Evolutionary conservation across 768 basidiomycete species (phyloP), one percentile per base, ranked within the genome.

Genomic region (Neoboletus magnificus): DNA sequence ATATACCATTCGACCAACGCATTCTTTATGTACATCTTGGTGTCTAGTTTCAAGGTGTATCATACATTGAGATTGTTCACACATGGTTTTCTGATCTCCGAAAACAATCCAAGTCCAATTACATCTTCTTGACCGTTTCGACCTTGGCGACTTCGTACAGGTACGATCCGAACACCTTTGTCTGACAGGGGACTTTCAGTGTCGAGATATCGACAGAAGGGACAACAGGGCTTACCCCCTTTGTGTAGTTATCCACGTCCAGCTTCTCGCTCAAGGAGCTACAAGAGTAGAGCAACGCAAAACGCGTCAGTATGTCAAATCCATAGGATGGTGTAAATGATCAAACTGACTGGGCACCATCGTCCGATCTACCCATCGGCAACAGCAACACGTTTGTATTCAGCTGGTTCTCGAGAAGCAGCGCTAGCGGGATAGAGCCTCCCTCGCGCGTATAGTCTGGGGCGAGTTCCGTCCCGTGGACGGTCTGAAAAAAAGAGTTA

Each of bases 351-450:
- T 91, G 91, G 41, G 91, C 89, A 62, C 93, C 94, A 63, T 97
- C 93, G 67, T 97, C 92, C 1, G 90, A 91, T 52, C 92, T 78
- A 6, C 93, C 93, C 85, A 95, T 93, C 0, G 93, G 93, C 41
- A 95, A 76, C 37, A 96, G 74, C 53, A 93, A 67, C 12, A 95
- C 90, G 65, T 92, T 94, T 53, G 89, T 84, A 18, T 81, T 80
- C 35, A 96, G 76, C 29, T 81, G 80, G 62, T 94, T 87, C 30
- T 93, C 88, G 65, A 98, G 93, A 2, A 89, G 90, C 35, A 93
- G 77, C 10, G 91, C 92, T 27, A 94, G 86, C 1, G 92, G 92
- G 59, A 94, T 91, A 3, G 88, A 89, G 1, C 93, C 93, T 23
- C 91, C 92, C 70, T 94, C 92, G 39, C 41, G 41, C 1, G 41